phyloP scores from a whole-genome alignment of 345 rosid genomes.

The Boechera stricta region DNA sequence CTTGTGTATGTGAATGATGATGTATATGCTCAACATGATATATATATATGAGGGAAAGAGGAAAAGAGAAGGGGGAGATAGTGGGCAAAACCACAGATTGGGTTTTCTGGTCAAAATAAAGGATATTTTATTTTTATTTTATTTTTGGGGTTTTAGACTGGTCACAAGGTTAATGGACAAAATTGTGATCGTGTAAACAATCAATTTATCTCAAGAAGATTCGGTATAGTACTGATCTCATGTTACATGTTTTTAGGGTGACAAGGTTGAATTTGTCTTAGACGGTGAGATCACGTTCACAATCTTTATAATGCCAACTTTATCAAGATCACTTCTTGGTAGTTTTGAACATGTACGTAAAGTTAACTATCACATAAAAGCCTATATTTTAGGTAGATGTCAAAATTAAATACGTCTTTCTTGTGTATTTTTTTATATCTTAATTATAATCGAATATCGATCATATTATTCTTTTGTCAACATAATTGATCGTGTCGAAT shows the following conservation, averaged over 20 bases:
- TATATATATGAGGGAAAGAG: conserved; percentile 23
- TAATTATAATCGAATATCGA: background rate
- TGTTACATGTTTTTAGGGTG: conserved; percentile 39
- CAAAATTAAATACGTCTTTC: conserved; percentile 9
- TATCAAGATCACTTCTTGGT: conserved; percentile 23
- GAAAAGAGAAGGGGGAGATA: background rate
- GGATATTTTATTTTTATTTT: background rate
- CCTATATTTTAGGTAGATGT: background rate
- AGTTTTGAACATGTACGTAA: conserved; percentile 14
- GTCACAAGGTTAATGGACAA: conserved; percentile 28
- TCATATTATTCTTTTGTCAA: background rate
- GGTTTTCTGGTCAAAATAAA: conserved; percentile 25
- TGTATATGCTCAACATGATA: background rate
- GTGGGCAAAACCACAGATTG: conserved; percentile 14
- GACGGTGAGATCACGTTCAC: conserved; percentile 31
- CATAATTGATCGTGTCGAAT: conserved; percentile 5
- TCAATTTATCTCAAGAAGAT: conserved; percentile 36
- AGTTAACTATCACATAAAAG: conserved; percentile 15
- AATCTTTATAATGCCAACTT: conserved; percentile 36
- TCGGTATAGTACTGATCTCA: conserved; percentile 34
- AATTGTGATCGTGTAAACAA: conserved; percentile 35
- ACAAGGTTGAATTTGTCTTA: conserved; percentile 25
- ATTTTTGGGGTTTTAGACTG: background rate
- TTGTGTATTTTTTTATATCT: background rate
- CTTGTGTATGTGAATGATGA: conserved; percentile 23